Evolutionary conservation across 805 yeast genomes (phyloP), one percentile per base, ranked within the genome.

Genomic region (Kodamaea hsintzibuensis): DNA sequence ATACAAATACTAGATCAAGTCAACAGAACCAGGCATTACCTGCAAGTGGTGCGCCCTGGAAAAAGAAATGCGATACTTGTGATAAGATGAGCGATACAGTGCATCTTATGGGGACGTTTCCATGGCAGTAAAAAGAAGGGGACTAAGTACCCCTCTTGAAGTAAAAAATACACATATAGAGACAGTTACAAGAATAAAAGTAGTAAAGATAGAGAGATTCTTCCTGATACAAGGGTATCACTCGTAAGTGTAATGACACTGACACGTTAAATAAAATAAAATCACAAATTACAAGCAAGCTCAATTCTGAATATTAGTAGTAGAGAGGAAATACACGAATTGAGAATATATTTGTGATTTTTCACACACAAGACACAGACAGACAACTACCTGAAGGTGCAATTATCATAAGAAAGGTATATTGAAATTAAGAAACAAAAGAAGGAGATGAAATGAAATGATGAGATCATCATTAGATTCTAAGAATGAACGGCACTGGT

Each of bases 71-170:
- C 45, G 33, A 38, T 17, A 39, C n/a, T 22, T 16, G 40, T 19
- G 37, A 35, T 12, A 22, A 47, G 39, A 49, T 47, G 35, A 52
- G 37, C 18, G 57, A 62, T 44, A 63, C 65, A 9, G 54, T 66
- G 3, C 65, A 62, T 51, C 60, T 69, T 42, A 65, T 67, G 69
- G 72, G 73, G 7, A 71, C 47, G 47, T 22, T 27, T 25, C 47
- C 47, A 30, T 22, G 47, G 37, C 47, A 27, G 47, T 27, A 17
- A 22, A 4, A n/a, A n/a, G n/a, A n/a, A n/a, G n/a, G 47, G 25
- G 25, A 22, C 25, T 16, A 13, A 18, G 22, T 9, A n/a, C n/a
- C n/a, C n/a, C n/a, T n/a, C n/a, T n/a, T n/a, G 17, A 19, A 9
- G 7, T 13, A 12, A 17, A 35, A 8, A 39, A 8, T n/a, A n/a